Evolutionary conservation across 148 eudicot species (phyloP), one percentile per base, ranked within the genome.

Genomic region (Cornus florida): DNA sequence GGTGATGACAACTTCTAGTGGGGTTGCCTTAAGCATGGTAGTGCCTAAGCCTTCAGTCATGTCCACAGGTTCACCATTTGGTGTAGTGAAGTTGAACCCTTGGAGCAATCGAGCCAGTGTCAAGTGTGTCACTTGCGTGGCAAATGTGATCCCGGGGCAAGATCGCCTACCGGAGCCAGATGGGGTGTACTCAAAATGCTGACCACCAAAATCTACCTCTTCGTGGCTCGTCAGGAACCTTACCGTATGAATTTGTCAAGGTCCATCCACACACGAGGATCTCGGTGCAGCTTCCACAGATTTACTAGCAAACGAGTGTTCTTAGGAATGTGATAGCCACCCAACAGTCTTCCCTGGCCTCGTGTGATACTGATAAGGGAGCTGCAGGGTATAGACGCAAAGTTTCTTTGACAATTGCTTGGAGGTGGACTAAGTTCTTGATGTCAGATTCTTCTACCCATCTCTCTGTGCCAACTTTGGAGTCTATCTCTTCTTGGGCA

Each of bases 91-190:
- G 9, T 78, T 67, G 32, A 87, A 85, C 2, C 86, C 87, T 12
- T 84, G 87, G 7, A 87, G 70, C 77, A 87, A 70, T 0, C 83
- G 71, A 69, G 87, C 86, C 19, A 80, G 31, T 13, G 78, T 77
- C 76, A 87, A 80, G 28, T 80, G 84, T 28, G 80, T 39, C 33
- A 84, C 77, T 67, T 80, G 86, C 68, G 81, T 48, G 1, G 83
- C 86, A 53, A 83, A 57, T n/a, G 77, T 46, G 2, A 79, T 78
- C 16, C 87, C 86, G 16, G 87, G 87, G 67, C 90, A 84, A 41
- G 80, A 50, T 32, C 90, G 73, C 43, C 87, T 80, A 2, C 87
- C 87, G 0, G 86, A 77, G 17, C 87, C 84, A 69, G 84, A 87
- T 0, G 87, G 87, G 12, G 76, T 74, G 35, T 67, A 83, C 87